Evolutionary conservation across 1,284 basidiomycete species (phyloP), one percentile per base, ranked within the genome.

Genomic region (Wallemia mellicola): DNA sequence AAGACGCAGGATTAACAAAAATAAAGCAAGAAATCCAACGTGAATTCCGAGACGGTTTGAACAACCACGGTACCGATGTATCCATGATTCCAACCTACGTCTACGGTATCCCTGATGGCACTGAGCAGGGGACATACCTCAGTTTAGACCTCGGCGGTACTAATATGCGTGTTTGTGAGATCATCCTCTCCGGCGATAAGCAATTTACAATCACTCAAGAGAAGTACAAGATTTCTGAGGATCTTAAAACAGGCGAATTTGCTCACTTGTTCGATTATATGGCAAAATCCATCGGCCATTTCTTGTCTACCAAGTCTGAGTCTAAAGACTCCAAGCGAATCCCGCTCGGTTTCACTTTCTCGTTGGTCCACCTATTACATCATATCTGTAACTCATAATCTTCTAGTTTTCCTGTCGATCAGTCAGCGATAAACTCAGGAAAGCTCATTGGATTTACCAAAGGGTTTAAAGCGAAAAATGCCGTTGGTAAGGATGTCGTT

Each of bases 401-500:
- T 57, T 24, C 25, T 60, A 72, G 85, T 57, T 95, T 95, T 74
- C 94, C 92, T 1, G 94, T 96, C 57, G 87, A 95, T 67, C 94
- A 98, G 69, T 88, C 86, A 0, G 89, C 92, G 0, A 76, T 98
- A 30, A 82, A 83, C 67, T 78, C 79, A 27, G 92, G 94, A 1
- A 86, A 81, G 62, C 81, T 98, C 61, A 74, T 95, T 56, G 89
- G 84, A 1, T 95, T 91, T 89, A 94, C 89, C n/a, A 95, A 95
- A 71, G 88, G 89, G 2, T 95, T 94, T 69, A 72, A 82, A 22
- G 86, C 86, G 19, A 87, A 81, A 69, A 84, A 89, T 67, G 91
- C 92, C 0, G 73, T 91, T 57, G 91, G 91, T 38, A 76, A 89
- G 64, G 94, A 98, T 68, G 81, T 96, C 27, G 88, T 96, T 25